phyloP scores from a whole-genome alignment of 2,329 filamentous ascomycete genomes.

The Sporothrix protearum region DNA sequence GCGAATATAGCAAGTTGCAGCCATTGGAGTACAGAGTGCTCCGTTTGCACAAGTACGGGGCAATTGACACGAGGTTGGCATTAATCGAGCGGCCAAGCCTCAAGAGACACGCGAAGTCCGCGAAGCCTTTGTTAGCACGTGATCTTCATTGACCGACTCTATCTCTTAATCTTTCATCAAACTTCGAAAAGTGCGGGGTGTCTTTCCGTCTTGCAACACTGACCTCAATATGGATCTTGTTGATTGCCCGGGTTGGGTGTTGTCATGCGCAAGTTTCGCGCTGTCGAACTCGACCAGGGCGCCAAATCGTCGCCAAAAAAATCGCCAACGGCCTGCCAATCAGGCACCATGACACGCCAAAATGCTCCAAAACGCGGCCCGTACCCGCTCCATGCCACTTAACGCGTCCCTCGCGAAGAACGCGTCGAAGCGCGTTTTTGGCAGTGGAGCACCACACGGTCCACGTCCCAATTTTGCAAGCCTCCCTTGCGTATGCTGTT shows the following conservation, averaged over 20 bases:
- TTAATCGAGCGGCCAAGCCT: too few relatives aligned
- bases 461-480: conserved; percentile 15
- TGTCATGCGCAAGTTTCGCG: not conserved
- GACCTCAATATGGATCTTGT: not conserved
- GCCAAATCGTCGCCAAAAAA: conserved; percentile 6
- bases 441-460: conserved; percentile 12
- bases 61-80: too few relatives aligned
- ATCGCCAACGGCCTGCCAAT: not conserved
- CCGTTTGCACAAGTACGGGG: too few relatives aligned
- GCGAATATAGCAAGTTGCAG: too few relatives aligned
- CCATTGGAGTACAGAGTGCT: too few relatives aligned
- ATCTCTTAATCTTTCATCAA: not conserved
- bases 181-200: not conserved
- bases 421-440: conserved; percentile 17
- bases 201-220: not conserved
- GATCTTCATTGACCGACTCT: not conserved
- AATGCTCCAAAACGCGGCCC: conserved; percentile 9
- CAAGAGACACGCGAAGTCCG: too few relatives aligned
- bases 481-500: conserved; percentile 18
- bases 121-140: not conserved
- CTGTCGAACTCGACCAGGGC: not conserved
- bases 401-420: not conserved
- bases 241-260: not conserved
- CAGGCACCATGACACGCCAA: conserved; percentile 1
- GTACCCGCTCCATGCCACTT: conserved; percentile 12